Conservation (phyloP, 2,329 filamentous ascomycete genomes). For the Rhytidhysteron rufulum region DNA sequence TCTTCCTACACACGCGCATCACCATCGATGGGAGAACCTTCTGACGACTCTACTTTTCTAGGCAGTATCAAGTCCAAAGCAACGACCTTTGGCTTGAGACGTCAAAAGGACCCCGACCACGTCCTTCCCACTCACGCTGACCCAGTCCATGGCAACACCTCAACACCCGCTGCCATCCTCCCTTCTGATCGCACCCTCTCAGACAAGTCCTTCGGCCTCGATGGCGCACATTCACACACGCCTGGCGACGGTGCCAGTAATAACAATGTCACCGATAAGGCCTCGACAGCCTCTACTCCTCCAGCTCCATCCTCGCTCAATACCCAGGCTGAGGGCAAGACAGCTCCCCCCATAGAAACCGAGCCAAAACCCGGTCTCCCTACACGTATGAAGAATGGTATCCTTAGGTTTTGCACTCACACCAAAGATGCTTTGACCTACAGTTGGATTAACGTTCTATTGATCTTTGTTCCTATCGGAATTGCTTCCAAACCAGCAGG, state of each 20-base stretch:
- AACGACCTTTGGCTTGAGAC: constrained; percentile 43
- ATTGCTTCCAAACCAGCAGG: constrained; percentile 57
- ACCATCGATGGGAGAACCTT: constrained; percentile 53
- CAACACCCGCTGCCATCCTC: constrained; percentile 13
- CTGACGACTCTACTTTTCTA: constrained; percentile 49
- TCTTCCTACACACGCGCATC: too few species aligned
- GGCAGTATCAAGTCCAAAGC: constrained; percentile 50
- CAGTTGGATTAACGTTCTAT: constrained; percentile 73
- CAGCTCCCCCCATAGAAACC: constrained; percentile 50
- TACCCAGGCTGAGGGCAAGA: constrained; percentile 49
- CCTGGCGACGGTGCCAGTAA: constrained; percentile 11
- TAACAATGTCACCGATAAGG: constrained; percentile 25
- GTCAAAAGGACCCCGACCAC: constrained; percentile 26
- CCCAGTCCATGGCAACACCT: constrained; percentile 14
- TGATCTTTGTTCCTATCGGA: constrained; percentile 75
- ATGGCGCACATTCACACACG: constrained; percentile 7
- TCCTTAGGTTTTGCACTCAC: constrained; percentile 51
- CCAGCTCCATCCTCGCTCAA: constrained; percentile 39
- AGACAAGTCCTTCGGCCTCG: constrained; percentile 18
- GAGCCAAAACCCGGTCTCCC: constrained; percentile 43
- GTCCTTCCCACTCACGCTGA: constrained; percentile 25
- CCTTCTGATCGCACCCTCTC: constrained; percentile 14
- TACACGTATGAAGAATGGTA: constrained; percentile 49
- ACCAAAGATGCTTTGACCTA: constrained; percentile 60
- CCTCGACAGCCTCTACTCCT: constrained; percentile 21